phyloP scores from a whole-genome alignment of 176 grass and related monocot genomes.

The Carex littledalei region DNA sequence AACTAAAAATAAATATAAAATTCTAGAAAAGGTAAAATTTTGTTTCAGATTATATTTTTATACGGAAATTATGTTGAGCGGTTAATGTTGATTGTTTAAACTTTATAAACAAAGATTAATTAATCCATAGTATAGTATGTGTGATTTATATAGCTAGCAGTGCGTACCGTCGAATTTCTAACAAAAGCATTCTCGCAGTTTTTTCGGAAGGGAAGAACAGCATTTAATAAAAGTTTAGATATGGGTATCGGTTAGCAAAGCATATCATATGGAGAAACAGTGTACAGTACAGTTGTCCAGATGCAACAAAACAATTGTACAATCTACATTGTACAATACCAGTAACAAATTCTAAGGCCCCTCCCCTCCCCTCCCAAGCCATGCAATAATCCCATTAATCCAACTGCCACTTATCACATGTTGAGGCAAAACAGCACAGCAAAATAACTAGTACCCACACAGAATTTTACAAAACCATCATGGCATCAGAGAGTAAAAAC shows the following conservation, averaged over 20 bases:
- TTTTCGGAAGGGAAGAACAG: too few relatives aligned
- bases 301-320: constrained; percentile 16
- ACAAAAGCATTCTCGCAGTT: background rate
- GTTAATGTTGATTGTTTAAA: background rate
- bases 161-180: background rate
- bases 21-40: too few relatives aligned
- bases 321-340: background rate
- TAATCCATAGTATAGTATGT: too few relatives aligned
- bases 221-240: background rate
- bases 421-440: background rate
- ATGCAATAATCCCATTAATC: background rate
- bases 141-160: background rate
- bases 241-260: background rate
- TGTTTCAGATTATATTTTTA: too few relatives aligned
- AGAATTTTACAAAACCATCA: constrained; percentile 11
- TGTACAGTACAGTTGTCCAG: constrained; percentile 4
- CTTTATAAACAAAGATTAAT: too few relatives aligned
- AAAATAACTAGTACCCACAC: background rate
- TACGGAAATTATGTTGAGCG: too few relatives aligned
- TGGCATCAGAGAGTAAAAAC: background rate
- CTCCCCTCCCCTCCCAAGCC: background rate
- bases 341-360: background rate
- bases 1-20: too few relatives aligned
- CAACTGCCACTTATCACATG: background rate
- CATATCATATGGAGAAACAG: constrained; percentile 25